Evolutionary conservation across 306 rosid species (phyloP), one percentile per base, ranked within the genome.

Genomic region (Amphicarpaea edgeworthii): DNA sequence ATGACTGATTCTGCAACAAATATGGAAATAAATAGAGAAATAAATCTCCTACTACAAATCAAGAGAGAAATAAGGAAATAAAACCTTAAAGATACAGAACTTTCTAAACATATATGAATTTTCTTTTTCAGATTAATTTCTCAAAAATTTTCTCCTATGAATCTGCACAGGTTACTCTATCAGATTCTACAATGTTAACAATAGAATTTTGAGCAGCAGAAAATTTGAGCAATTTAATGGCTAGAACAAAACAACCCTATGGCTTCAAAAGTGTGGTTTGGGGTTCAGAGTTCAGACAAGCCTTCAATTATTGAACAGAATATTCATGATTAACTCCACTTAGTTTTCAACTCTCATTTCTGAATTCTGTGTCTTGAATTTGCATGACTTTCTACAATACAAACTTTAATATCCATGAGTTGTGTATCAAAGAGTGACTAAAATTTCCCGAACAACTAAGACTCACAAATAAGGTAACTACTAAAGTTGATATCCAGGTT

Each of bases 261-360:
- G n/a, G 11, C 12, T 57, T 23, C 60, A 53, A 20, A 21, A 20
- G 30, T 8, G 32, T 9, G 32, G 61, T 54, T 30, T 21, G 14
- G 26, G 49, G 30, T n/a, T 50, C n/a, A n/a, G n/a, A n/a, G n/a
- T n/a, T n/a, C 37, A 43, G 62, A 28, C 32, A 68, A 77, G 5
- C 47, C 63, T 30, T 45, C 70, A 58, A 43, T 19, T 8, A 28
- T 68, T 42, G 28, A 57, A 23, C n/a, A n/a, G n/a, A n/a, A n/a
- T n/a, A n/a, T n/a, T n/a, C 32, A 42, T 58, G 7, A 20, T 19
- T 37, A 32, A 57, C 6, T 68, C 47, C 12, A 41, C 34, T 42
- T 42, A 42, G 24, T 53, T 76, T n/a, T 57, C 46, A 21, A 72
- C 4, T 72, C 77, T 55, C 23, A 41, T 40, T 15, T 47, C 45